A percentile compares a stretch with the other conserved stretches of the same genome.
Conservation (phyloP, 208 protist genomes). For the Crithidia bombi region DNA sequence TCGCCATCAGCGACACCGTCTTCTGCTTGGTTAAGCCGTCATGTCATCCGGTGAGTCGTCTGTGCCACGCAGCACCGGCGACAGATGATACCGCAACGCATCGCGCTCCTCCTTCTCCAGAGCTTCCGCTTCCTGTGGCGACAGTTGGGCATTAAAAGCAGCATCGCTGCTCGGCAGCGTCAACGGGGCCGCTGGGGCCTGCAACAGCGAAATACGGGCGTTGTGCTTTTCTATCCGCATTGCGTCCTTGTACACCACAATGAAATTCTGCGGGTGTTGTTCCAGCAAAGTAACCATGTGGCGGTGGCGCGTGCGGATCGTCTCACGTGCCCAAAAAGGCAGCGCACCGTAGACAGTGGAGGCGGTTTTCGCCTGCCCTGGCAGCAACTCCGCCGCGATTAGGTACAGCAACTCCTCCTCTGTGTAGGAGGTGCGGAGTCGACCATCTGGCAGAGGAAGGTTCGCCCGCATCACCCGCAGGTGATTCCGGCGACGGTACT, state of each 20-base stretch:
- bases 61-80: slow-evolving; percentile 2
- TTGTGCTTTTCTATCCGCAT: slow-evolving; percentile 5
- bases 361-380: slow-evolving; percentile 19
- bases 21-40: not conserved
- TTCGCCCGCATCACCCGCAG: slow-evolving; percentile 53
- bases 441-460: slow-evolving; percentile 56
- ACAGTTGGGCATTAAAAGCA: not conserved
- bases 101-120: slow-evolving; percentile 10
- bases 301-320: slow-evolving; percentile 28
- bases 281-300: slow-evolving; percentile 38
- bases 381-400: slow-evolving; percentile 41
- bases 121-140: not conserved
- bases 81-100: slow-evolving; percentile 1
- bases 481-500: slow-evolving; percentile 51
- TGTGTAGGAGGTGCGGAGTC: slow-evolving; percentile 49
- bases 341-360: slow-evolving; percentile 40
- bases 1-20: too few relatives aligned
- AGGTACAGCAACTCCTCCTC: slow-evolving; percentile 56
- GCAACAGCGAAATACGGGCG: slow-evolving; percentile 33
- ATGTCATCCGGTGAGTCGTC: not conserved
- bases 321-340: slow-evolving; percentile 49
- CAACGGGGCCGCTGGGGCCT: slow-evolving; percentile 22
- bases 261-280: slow-evolving; percentile 52
- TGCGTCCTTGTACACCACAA: slow-evolving; percentile 42
- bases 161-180: not conserved